Conservation (phyloP, 805 yeast genomes). For the Nakazawaea anatomiae region DNA sequence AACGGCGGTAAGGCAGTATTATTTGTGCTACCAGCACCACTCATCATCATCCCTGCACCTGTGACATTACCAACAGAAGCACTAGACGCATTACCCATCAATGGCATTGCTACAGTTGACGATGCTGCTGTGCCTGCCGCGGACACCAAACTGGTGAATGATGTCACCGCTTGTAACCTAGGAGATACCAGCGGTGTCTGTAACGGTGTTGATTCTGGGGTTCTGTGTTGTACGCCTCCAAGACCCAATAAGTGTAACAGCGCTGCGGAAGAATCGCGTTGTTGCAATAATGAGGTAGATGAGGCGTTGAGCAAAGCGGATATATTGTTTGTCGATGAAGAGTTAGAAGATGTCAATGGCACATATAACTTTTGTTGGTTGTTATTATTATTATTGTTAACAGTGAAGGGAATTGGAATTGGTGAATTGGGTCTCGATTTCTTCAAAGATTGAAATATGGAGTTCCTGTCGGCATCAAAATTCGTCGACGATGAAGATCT, state of each 20-base stretch:
- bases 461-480: constrained; percentile 25
- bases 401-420: background rate
- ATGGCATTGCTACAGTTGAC: no score
- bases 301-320: constrained; percentile 1
- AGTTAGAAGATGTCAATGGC: background rate
- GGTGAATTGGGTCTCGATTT: constrained; percentile 49
- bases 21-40: background rate
- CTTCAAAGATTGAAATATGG: constrained; percentile 23
- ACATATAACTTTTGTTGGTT: background rate
- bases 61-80: no score
- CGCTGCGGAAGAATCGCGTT: constrained; percentile 20
- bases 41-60: constrained; percentile 6
- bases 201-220: constrained; percentile 27
- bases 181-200: constrained; percentile 34
- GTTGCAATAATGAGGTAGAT: background rate
- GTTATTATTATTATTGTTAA: background rate
- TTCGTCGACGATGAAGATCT: constrained; percentile 37
- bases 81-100: no score
- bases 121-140: background rate
- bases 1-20: constrained; percentile 37
- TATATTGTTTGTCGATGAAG: background rate
- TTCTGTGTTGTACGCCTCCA: constrained; percentile 11
- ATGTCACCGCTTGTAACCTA: constrained; percentile 9
- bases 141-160: constrained; percentile 11
- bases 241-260: constrained; percentile 24